These are phyloP conservation scores for Arthrinium phaeospermum DNA, from an alignment of 2,329 filamentous ascomycete species.

Conservation along the genomic window DNA sequence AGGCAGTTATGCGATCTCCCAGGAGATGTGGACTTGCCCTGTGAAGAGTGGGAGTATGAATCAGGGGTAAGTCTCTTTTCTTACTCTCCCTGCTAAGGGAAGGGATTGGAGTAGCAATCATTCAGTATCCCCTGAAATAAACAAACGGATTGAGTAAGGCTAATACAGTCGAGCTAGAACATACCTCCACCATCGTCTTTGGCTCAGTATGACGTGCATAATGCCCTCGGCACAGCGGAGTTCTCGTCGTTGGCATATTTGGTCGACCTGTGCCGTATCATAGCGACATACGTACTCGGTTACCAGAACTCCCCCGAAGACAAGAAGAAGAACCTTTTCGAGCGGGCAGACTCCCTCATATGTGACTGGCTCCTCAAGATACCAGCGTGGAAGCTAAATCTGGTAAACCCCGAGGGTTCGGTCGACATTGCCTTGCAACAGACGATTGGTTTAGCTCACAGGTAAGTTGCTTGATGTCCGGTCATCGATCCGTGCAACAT, in stretches of 20 bases:
- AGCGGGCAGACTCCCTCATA: conserved; percentile 44
- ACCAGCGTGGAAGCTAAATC: conserved; percentile 45
- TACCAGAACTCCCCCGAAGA: conserved; percentile 33
- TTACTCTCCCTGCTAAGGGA: not conserved
- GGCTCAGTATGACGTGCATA: conserved; percentile 42
- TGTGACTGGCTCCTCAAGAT: conserved; percentile 46
- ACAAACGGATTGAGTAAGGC: not conserved
- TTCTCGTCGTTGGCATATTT: conserved; percentile 47
- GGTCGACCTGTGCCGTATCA: conserved; percentile 44
- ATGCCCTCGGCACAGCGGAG: conserved; percentile 41
- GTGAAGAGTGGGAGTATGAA: conserved; percentile 48
- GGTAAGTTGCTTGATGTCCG: conserved; percentile 35
- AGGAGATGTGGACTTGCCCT: conserved; percentile 44
- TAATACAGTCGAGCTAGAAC: conserved; percentile 27
- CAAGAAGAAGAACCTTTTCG: conserved; percentile 33
- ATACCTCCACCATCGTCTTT: conserved; percentile 43
- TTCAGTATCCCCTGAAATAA: not conserved
- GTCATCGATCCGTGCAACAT: not conserved
- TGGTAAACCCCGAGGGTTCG: conserved; percentile 43
- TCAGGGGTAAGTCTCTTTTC: conserved; percentile 40
- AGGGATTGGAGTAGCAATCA: not conserved
- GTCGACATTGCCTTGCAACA: conserved; percentile 46
- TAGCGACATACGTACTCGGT: conserved; percentile 38
- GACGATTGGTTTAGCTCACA: conserved; percentile 42
- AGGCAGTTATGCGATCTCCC: conserved; percentile 34